Percentiles rank a stretch among this genome's conserved stretches.
Conservation (phyloP, 768 basidiomycete species). For the Paxillus ammoniavirescens region DNA sequence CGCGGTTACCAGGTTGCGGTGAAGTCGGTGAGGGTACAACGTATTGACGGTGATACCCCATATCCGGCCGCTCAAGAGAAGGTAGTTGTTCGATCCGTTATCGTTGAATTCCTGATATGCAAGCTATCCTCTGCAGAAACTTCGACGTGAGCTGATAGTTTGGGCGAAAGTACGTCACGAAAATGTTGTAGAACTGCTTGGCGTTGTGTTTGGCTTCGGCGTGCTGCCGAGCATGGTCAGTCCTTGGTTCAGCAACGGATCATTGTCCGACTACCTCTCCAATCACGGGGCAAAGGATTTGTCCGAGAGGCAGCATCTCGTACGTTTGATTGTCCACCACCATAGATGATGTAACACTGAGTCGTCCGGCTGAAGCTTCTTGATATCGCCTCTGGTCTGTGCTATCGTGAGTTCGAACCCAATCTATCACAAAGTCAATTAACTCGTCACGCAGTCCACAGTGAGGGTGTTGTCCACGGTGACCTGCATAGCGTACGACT, state of each 20-base stretch:
- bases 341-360: neutral
- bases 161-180: constrained; percentile 17
- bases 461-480: constrained; percentile 28
- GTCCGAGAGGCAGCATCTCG: constrained; percentile 7
- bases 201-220: constrained; percentile 30
- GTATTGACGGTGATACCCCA: neutral
- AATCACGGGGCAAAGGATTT: neutral
- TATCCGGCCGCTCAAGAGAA: constrained; percentile 5
- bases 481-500: constrained; percentile 35
- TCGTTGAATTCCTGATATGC: neutral
- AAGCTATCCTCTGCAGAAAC: constrained; percentile 8
- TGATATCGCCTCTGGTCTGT: constrained; percentile 22
- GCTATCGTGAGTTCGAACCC: constrained; percentile 16
- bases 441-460: constrained; percentile 24
- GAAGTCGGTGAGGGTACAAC: constrained; percentile 12
- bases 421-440: neutral
- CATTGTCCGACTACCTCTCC: constrained; percentile 22
- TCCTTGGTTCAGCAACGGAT: constrained; percentile 31
- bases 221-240: constrained; percentile 31
- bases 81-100: constrained; percentile 4
- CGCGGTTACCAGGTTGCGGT: constrained; percentile 16
- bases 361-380: constrained; percentile 9
- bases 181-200: constrained; percentile 33
- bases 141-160: constrained; percentile 30
- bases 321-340: constrained; percentile 3